phyloP scores from a whole-genome alignment of 495 filamentous ascomycete genomes.

The Penicillium taxi region DNA sequence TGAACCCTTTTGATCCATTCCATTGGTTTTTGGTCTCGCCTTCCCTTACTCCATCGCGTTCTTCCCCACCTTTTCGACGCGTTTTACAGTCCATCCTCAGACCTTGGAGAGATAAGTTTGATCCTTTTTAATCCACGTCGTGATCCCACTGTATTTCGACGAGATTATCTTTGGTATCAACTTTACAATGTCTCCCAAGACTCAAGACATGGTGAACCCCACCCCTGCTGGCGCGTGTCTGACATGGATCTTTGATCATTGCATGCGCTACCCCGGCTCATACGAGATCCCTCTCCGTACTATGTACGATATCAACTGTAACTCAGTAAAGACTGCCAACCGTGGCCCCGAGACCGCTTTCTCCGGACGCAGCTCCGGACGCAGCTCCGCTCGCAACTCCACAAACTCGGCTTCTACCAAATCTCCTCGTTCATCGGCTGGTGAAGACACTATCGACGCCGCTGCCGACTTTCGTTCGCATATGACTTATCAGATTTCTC shows the following conservation, averaged over 20 bases:
- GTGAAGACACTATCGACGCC: conserved; percentile 31
- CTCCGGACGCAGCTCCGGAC: conserved; percentile 22
- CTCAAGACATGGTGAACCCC: too few relatives aligned
- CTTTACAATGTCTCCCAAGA: too few relatives aligned
- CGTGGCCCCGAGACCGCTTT: conserved; percentile 27
- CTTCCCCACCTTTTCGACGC: conserved; percentile 1
- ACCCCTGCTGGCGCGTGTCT: conserved; percentile 39
- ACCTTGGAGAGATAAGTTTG: too few relatives aligned
- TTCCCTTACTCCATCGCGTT: not conserved
- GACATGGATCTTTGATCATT: conserved; percentile 61
- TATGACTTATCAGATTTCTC: conserved; percentile 56
- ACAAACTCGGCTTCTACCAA: conserved; percentile 27
- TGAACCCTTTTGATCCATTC: too few relatives aligned
- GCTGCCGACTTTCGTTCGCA: conserved; percentile 55
- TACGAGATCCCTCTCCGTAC: conserved; percentile 69
- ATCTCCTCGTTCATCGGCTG: conserved; percentile 29
- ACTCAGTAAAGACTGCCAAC: conserved; percentile 38
- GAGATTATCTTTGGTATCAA: too few relatives aligned
- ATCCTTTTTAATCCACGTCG: too few relatives aligned
- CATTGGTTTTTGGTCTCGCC: not conserved
- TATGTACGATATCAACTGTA: conserved; percentile 66
- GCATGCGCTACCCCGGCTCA: conserved; percentile 54
- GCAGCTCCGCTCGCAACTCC: too few relatives aligned
- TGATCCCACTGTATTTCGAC: too few relatives aligned
- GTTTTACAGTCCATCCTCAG: conserved; percentile 1